Percentiles rank a stretch among this genome's conserved stretches.
These are phyloP conservation scores for Dispira simplex DNA, from an alignment of 192 early-diverging fungal species.

Conservation along the genomic window DNA sequence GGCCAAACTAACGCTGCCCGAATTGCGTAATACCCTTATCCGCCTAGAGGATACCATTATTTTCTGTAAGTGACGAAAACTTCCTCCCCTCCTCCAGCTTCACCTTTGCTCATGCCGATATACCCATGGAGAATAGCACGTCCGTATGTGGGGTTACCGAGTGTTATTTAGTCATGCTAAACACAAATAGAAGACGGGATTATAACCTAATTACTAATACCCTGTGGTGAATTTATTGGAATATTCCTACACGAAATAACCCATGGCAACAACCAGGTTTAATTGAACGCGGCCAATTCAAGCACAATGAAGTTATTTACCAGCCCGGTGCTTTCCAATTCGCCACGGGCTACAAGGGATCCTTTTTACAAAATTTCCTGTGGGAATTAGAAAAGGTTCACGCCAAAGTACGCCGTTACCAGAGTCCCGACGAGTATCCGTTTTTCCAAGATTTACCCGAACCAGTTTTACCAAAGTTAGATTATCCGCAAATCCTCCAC, in stretches of 20 bases:
- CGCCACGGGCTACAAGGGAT: conserved; percentile 45
- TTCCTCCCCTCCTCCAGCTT: too few species aligned
- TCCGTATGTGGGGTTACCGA: too few species aligned
- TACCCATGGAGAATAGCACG: too few species aligned
- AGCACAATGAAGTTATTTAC: conserved; percentile 71
- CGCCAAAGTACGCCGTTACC: conserved; percentile 71
- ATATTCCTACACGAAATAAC: too few species aligned
- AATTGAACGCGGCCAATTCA: conserved; percentile 90
- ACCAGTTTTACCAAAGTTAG: conserved; percentile 70
- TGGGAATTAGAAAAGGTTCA: conserved; percentile 87
- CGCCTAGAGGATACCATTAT: conserved; percentile 20
- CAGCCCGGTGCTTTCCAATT: conserved; percentile 45
- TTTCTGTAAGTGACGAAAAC: neutral
- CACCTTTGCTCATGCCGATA: too few species aligned
- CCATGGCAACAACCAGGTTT: conserved; percentile 16
- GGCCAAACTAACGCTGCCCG: conserved; percentile 14
- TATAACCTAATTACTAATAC: too few species aligned
- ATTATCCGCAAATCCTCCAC: conserved; percentile 61
- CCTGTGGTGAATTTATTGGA: too few species aligned
- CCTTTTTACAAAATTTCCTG: conserved; percentile 82
- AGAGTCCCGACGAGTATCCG: conserved; percentile 90
- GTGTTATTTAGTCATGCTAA: too few species aligned
- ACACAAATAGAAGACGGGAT: too few species aligned
- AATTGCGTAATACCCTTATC: conserved; percentile 63
- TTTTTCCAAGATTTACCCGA: conserved; percentile 69